phyloP scores from a whole-genome alignment of 2,329 filamentous ascomycete species.

The Lecanicillium sp. region DNA sequence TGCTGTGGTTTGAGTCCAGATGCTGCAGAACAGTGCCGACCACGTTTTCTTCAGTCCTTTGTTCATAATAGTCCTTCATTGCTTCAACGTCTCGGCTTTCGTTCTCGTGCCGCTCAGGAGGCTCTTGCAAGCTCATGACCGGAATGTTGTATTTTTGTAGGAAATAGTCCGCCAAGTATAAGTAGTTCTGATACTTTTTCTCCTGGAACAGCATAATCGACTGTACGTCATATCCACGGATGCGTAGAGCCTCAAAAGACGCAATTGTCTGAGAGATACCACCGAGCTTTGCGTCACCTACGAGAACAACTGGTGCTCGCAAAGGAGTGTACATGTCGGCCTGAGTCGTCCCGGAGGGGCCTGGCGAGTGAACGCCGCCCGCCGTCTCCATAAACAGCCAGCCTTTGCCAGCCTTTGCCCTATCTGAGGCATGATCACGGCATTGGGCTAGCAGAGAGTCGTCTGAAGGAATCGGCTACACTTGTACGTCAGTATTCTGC shows the following conservation, averaged over 20 bases:
- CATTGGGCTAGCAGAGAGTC: constrained; percentile 44
- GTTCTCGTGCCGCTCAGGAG: constrained; percentile 44
- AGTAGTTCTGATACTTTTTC: constrained; percentile 58
- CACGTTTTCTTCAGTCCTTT: constrained; percentile 31
- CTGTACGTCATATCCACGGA: constrained; percentile 75
- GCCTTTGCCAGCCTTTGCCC: constrained; percentile 38
- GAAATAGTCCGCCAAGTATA: constrained; percentile 65
- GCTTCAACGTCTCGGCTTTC: constrained; percentile 43
- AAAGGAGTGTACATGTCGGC: constrained; percentile 72
- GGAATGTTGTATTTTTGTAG: constrained; percentile 49
- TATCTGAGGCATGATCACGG: constrained; percentile 37
- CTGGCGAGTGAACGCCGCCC: constrained; percentile 74
- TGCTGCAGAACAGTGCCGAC: constrained; percentile 42
- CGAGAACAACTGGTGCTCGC: constrained; percentile 64
- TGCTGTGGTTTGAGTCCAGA: constrained; percentile 47
- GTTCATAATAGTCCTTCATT: constrained; percentile 60
- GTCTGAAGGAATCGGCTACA: constrained; percentile 45
- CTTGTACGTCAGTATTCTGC: constrained; percentile 9
- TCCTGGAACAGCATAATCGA: constrained; percentile 64
- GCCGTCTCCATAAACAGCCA: constrained; percentile 74
- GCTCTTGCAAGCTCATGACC: constrained; percentile 51
- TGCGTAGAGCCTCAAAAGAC: constrained; percentile 68
- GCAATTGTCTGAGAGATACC: constrained; percentile 77
- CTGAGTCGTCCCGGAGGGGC: constrained; percentile 68
- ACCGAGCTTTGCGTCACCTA: constrained; percentile 70